These are phyloP conservation scores for Petunia axillaris DNA, from an alignment of 257 asterid species.

Conservation along the genomic window DNA sequence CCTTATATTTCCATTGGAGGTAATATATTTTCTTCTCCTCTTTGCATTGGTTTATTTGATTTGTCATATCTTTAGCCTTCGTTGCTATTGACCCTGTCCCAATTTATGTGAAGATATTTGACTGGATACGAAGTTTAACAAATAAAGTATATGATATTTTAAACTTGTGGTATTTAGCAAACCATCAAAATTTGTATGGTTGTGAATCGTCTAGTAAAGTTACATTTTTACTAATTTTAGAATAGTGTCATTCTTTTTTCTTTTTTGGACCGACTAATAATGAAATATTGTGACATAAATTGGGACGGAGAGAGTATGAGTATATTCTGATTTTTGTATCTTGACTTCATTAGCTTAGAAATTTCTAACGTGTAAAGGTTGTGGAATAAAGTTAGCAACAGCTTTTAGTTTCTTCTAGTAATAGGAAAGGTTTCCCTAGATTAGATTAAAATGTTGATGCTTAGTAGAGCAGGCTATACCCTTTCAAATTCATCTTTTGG, in stretches of 20 bases:
- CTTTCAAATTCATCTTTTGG: not conserved
- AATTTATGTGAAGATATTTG: no score
- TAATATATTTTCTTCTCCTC: conserved; percentile 25
- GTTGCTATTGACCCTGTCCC: not conserved
- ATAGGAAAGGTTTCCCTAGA: conserved; percentile 6
- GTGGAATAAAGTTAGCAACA: conserved; percentile 25
- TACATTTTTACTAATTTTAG: no score
- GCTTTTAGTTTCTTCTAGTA: conserved; percentile 21
- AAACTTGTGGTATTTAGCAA: no score
- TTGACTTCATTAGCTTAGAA: not conserved
- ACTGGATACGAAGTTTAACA: no score
- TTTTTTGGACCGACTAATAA: no score
- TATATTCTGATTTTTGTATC: not conserved
- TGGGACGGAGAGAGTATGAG: no score
- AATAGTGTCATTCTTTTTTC: no score
- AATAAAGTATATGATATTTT: no score
- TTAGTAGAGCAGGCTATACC: not conserved
- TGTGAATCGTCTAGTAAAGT: no score
- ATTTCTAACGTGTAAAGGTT: conserved; percentile 2
- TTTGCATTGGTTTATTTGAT: not conserved
- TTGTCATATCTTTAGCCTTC: not conserved
- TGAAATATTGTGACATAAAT: no score
- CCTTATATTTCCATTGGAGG: conserved; percentile 93
- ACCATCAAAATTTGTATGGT: no score
- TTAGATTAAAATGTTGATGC: not conserved